Evolutionary conservation across 345 rosid genomes (phyloP), one percentile per base, ranked within the genome.

Genomic region (Lenwebbia sp.): DNA sequence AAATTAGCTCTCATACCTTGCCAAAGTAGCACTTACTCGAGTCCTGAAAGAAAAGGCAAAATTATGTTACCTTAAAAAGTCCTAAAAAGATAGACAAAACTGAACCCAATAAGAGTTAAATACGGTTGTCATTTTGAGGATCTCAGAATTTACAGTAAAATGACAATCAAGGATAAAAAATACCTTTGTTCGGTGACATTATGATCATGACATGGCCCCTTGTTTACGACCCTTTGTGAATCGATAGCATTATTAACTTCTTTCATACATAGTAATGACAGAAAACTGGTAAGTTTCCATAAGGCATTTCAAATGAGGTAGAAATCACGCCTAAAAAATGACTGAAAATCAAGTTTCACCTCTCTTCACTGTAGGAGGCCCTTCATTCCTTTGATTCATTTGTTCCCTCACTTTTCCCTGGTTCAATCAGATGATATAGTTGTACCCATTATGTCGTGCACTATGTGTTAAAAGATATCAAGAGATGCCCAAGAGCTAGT

Each of bases 391-490:
- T 88, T 90, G 88, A 82, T 85, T 88, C 82, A 62, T 56, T 85
- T 82, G 84, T 84, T 85, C 88, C 87, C 85, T 88, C 83, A 33
- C 90, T 84, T 85, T 92, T 83, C 91, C 96, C 98, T 96, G 83
- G 44, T 83, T 56, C 47, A 70, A 10, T 70, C 26, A 70, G 47
- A 70, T 37, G 81, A 70, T 19, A 70, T 49, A 54, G 10, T 70
- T 70, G 41, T 37, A 70, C 47, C 47, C 47, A 10, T 33, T 70
- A 19, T 70, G 26, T 19, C 13, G 10, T 33, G 78, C 47, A 40
- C 37, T 40, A 70, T 70, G 47, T 19, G 47, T 70, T 70, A 37
- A 70, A 70, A 70, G 47, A 15, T 19, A 19, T 21, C 78, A 70
- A 70, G 78, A 70, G 78, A 70, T 37, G 78, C 78, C 4, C 78